phyloP scores from a whole-genome alignment of 805 yeast genomes.

The Lipomyces mesembrius region DNA sequence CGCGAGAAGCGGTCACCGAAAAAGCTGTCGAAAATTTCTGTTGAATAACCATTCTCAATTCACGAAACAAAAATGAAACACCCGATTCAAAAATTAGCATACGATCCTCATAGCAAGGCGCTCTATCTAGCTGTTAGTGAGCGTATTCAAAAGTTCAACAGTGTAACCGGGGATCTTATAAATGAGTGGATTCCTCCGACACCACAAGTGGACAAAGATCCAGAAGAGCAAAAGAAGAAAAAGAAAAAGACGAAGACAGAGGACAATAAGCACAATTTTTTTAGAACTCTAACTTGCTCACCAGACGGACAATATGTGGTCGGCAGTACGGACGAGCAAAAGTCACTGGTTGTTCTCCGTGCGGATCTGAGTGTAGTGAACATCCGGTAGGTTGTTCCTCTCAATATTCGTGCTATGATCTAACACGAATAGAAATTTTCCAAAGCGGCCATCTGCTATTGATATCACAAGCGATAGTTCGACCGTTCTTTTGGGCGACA shows the following conservation, averaged over 20 bases:
- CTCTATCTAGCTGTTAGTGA: conserved; percentile 22
- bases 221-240: conserved; percentile 17
- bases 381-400: conserved; percentile 6
- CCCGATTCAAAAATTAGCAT: conserved; percentile 34
- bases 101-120: conserved; percentile 5
- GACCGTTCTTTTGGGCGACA: conserved; percentile 77
- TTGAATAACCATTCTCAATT: background rate
- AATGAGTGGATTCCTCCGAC: conserved; percentile 13
- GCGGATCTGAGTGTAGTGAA: conserved; percentile 22
- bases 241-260: conserved; percentile 32
- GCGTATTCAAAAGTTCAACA: conserved; percentile 24
- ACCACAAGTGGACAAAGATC: background rate
- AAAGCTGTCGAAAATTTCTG: background rate
- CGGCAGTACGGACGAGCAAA: conserved; percentile 81
- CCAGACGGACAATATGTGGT: conserved; percentile 60
- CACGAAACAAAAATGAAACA: conserved; percentile 27
- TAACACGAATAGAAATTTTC: conserved; percentile 71
- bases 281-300: conserved; percentile 64
- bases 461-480: conserved; percentile 58
- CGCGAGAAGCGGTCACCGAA: background rate
- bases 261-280: conserved; percentile 58
- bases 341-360: conserved; percentile 69
- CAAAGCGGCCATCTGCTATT: conserved; percentile 91
- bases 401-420: conserved; percentile 40
- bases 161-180: conserved; percentile 18